Evolutionary conservation across 2,329 filamentous ascomycete genomes (phyloP), one percentile per base, ranked within the genome.

Genomic region (Aspergillus cejpii): DNA sequence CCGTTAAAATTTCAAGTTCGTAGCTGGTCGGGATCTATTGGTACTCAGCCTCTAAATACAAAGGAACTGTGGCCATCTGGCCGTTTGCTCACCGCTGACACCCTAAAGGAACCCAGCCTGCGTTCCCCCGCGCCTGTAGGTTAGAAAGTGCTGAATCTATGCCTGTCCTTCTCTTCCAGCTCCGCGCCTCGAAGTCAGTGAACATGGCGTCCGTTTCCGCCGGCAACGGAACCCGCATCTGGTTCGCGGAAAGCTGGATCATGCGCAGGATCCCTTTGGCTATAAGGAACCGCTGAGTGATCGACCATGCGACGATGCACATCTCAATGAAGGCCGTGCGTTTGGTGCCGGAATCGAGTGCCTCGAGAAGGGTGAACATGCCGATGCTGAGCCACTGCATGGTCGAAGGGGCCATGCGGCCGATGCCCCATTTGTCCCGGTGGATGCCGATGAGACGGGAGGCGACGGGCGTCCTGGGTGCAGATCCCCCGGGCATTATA

Each of bases 401-500:
- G 43, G 58, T 51, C 40, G 47, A 55, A n/a, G 34, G 58, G 44
- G 45, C 52, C 58, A 51, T 56, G 36, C 51, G 53, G 36, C 63
- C 59, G 11, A 55, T 50, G 14, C 62, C 59, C 60, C 61, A 64
- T 15, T 54, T 51, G n/a, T 49, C 33, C 15, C 56, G 60, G 29
- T 60, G 57, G 11, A 49, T 46, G n/a, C 50, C 51, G 17, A 59
- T 47, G 7, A 64, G 50, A 10, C 51, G 24, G 15, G 54, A 49
- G 3, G 5, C 43, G 48, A 21, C 53, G 53, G 5, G 60, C 55
- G 10, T 15, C 17, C 28, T 31, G n/a, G n/a, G n/a, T n/a, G n/a
- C n/a, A n/a, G 23, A 24, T 24, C 5, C 23, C 5, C 23, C 23
- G 23, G 23, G 23, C 23, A 24, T 24, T 24, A 8, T 24, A n/a